Conservation (phyloP, 2,329 filamentous ascomycete genomes). For the Sclerotinia sclerotiorum region DNA sequence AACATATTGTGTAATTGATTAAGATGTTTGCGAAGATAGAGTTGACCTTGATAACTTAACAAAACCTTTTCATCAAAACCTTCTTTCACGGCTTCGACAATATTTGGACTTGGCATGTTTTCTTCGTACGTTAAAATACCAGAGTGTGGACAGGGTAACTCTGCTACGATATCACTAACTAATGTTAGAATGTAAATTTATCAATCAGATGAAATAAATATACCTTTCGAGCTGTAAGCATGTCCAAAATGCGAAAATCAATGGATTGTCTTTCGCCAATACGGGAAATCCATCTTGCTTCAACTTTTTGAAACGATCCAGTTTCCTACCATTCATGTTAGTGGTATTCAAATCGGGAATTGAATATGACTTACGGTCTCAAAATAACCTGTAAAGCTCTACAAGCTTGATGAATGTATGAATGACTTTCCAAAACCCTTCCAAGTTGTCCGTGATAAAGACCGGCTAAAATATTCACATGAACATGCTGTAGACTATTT, state of each 20-base stretch:
- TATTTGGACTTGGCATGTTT: slow-evolving; percentile 66
- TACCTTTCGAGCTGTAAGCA: slow-evolving; percentile 89
- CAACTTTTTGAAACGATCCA: slow-evolving; percentile 44
- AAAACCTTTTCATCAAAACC: slow-evolving; percentile 52
- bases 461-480: slow-evolving; percentile 79
- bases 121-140: slow-evolving; percentile 61
- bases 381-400: slow-evolving; percentile 69
- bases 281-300: slow-evolving; percentile 29
- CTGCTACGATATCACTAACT: slow-evolving; percentile 81
- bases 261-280: slow-evolving; percentile 55
- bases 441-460: slow-evolving; percentile 88
- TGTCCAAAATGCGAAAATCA: slow-evolving; percentile 84
- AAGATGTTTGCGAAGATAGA: slow-evolving; percentile 63
- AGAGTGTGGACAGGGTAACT: slow-evolving; percentile 66
- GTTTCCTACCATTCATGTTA: slow-evolving; percentile 36
- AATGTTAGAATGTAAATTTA: slow-evolving; percentile 25
- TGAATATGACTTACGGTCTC: slow-evolving; percentile 51
- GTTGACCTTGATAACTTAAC: slow-evolving; percentile 61
- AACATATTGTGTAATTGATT: slow-evolving; percentile 58
- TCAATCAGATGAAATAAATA: slow-evolving; percentile 24
- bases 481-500: slow-evolving; percentile 78
- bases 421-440: slow-evolving; percentile 80
- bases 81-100: slow-evolving; percentile 46
- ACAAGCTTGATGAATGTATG: slow-evolving; percentile 58
- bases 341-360: slow-evolving; percentile 9